These are phyloP conservation scores for Ajuga reptans DNA, from an alignment of 305 asterid species.

Conservation along the genomic window DNA sequence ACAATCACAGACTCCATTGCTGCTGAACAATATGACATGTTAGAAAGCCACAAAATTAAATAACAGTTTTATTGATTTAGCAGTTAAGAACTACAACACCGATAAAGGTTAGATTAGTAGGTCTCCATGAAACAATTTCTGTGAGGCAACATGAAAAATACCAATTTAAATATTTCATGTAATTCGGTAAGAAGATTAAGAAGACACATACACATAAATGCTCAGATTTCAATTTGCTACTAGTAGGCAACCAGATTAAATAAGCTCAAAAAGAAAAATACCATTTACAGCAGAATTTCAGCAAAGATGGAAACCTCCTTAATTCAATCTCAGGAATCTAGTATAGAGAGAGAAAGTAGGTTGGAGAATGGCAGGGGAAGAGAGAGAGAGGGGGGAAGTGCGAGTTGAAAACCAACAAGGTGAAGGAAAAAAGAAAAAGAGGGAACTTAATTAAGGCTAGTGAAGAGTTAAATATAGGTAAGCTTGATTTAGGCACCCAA, in stretches of 20 bases:
- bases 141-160: slow-evolving; percentile 17
- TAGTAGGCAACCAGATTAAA: background rate
- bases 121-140: slow-evolving; percentile 19
- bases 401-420: slow-evolving; percentile 18
- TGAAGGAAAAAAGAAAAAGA: background rate
- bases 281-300: slow-evolving; percentile 23
- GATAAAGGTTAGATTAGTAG: background rate
- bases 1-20: slow-evolving; percentile 9
- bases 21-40: slow-evolving; percentile 11
- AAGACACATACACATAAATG: slow-evolving; percentile 12
- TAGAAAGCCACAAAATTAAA: background rate
- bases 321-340: slow-evolving; percentile 20
- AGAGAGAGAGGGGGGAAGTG: slow-evolving; percentile 14
- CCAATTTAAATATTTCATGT: background rate
- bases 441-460: slow-evolving; percentile 13
- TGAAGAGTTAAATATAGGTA: slow-evolving; percentile 29
- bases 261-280: slow-evolving; percentile 18
- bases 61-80: too few species aligned
- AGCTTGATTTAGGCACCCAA: slow-evolving; percentile 15
- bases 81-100: background rate
- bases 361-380: background rate
- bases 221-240: slow-evolving; percentile 5
- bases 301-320: slow-evolving; percentile 23
- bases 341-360: slow-evolving; percentile 25
- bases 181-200: background rate